Evolutionary conservation across 805 yeast genomes (phyloP), one percentile per base, ranked within the genome.

Genomic region (Kuraishia ogatae): DNA sequence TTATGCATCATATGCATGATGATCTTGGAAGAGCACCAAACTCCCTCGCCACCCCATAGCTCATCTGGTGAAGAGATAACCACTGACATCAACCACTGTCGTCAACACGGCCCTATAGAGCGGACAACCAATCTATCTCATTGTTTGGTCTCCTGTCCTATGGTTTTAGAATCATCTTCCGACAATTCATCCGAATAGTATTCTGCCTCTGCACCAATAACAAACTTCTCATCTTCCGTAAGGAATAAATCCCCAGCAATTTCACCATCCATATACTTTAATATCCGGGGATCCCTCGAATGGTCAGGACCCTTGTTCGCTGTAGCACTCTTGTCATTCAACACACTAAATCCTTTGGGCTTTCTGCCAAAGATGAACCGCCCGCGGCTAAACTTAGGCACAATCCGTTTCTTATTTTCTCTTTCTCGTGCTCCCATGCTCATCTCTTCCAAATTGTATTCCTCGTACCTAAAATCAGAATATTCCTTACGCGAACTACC

Each of bases 191-290:
- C 43, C 17, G 43, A 35, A 35, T 35, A 28, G 11, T 28, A 35
- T 35, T 35, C 43, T 15, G 4, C 43, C 43, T 35, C 43, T 15
- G 17, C 13, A 3, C 28, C 43, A 48, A 55, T 47, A 2, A 58
- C 53, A 24, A 60, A 57, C 23, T 54, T 54, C 20, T 57, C 55
- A 39, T 58, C 54, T 46, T 60, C 62, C 19, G 57, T 57, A n/a
- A 61, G 28, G 22, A 60, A 51, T 21, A 61, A 48, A 13, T 60
- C 62, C 20, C 51, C 51, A 2, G 58, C 51, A 6, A 50, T 8
- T 19, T 53, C 52, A 2, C 50, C 24, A 52, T 52, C 51, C 43
- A 58, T 23, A 22, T 54, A 48, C 11, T 52, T 51, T 1, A 54
- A 29, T 26, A 55, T 55, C 17, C 51, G 51, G 4, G 54, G 54